Conservation (phyloP, 2,329 filamentous ascomycete genomes). For the Hypoxylon sp. region DNA sequence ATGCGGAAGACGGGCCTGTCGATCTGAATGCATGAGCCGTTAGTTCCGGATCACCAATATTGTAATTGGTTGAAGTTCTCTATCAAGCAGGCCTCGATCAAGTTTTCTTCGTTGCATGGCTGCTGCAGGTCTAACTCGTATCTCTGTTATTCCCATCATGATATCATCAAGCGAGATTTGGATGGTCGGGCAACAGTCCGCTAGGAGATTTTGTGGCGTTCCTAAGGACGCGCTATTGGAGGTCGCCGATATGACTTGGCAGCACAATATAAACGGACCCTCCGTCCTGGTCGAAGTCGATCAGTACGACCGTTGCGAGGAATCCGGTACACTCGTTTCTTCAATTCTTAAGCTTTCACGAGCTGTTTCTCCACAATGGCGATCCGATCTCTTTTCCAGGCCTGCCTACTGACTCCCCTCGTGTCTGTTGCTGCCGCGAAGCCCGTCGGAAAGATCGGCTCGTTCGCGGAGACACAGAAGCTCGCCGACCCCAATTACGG, state of each 20-base stretch:
- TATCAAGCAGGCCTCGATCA: constrained; percentile 33
- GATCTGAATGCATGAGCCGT: constrained; percentile 41
- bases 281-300: constrained; percentile 13
- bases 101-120: constrained; percentile 36
- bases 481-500: constrained; percentile 51
- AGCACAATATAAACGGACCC: constrained; percentile 38
- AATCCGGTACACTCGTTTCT: constrained; percentile 22
- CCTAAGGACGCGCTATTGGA: constrained; percentile 37
- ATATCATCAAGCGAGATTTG: constrained; percentile 45
- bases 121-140: constrained; percentile 37
- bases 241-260: constrained; percentile 18
- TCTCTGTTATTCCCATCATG: constrained; percentile 35
- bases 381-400: constrained; percentile 43
- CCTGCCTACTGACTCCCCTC: constrained; percentile 38
- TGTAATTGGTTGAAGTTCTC: constrained; percentile 30
- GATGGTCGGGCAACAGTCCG: constrained; percentile 28
- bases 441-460: constrained; percentile 31
- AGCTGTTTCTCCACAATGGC: constrained; percentile 34
- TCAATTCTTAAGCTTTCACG: constrained; percentile 17
- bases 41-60: constrained; percentile 29
- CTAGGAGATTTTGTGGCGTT: constrained; percentile 35
- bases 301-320: background rate
- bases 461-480: constrained; percentile 44
- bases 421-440: constrained; percentile 33
- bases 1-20: constrained; percentile 43